Evolutionary conservation across 2,329 filamentous ascomycete species (phyloP).

Genomic region (Intubia oerlemansii): DNA sequence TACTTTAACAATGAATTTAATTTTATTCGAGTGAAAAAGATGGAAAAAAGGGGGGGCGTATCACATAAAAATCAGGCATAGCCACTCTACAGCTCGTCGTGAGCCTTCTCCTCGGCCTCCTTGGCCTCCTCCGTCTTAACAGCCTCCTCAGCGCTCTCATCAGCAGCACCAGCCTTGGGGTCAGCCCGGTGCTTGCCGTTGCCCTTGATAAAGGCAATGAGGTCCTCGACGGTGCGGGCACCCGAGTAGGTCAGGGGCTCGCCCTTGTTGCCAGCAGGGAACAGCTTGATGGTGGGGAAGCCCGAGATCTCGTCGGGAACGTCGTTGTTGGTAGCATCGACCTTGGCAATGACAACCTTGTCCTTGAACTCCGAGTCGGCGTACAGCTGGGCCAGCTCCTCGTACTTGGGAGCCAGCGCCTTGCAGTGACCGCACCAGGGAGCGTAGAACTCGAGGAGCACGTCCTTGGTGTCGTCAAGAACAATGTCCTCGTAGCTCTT

Average conservation of each 20-base stretch:
- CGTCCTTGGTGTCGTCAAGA: slow-evolving; percentile 86
- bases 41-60: too few relatives aligned
- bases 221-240: slow-evolving; percentile 73
- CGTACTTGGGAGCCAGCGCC: slow-evolving; percentile 88
- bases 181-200: slow-evolving; percentile 78
- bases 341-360: slow-evolving; percentile 87
- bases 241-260: slow-evolving; percentile 73
- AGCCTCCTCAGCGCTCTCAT: slow-evolving; percentile 29
- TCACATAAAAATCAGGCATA: too few relatives aligned
- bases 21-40: too few relatives aligned
- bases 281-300: slow-evolving; percentile 99
- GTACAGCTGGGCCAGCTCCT: slow-evolving; percentile 67
- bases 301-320: slow-evolving; percentile 92
- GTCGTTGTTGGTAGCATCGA: slow-evolving; percentile 90
- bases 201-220: slow-evolving; percentile 82
- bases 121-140: slow-evolving; percentile 18
- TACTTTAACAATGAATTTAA: too few relatives aligned
- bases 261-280: slow-evolving; percentile 73
- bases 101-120: slow-evolving; percentile 26
- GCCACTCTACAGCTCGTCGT: slow-evolving; percentile 73
- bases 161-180: slow-evolving; percentile 18
- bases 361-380: slow-evolving; percentile 57
- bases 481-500: slow-evolving; percentile 86
- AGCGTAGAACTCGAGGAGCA: slow-evolving; percentile 94
- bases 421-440: slow-evolving; percentile 99